Evolutionary conservation across 2,329 filamentous ascomycete genomes (phyloP).

Genomic region (Biscogniauxia mediterranea): DNA sequence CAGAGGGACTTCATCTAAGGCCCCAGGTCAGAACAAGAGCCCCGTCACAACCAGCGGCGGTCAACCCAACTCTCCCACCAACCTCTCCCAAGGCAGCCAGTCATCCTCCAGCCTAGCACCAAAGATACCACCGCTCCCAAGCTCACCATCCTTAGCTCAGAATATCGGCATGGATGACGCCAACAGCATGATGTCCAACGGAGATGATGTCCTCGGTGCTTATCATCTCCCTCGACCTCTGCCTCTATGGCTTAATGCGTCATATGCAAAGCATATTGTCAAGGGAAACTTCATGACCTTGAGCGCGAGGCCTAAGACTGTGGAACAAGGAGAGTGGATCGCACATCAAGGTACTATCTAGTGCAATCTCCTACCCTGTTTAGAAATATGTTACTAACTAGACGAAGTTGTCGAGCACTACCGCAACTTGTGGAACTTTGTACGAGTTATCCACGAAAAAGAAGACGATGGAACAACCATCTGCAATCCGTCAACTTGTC

Average conservation of each 20-base stretch:
- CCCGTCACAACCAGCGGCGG: slow-evolving; percentile 47
- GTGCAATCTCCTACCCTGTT: not conserved
- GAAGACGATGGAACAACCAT: slow-evolving; percentile 75
- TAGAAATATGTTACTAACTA: slow-evolving; percentile 14
- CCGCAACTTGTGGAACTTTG: slow-evolving; percentile 83
- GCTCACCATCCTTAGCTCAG: slow-evolving; percentile 62
- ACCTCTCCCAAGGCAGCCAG: slow-evolving; percentile 46
- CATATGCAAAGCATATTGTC: slow-evolving; percentile 82
- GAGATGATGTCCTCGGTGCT: slow-evolving; percentile 55
- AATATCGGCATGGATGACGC: slow-evolving; percentile 68
- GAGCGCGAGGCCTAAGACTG: slow-evolving; percentile 86
- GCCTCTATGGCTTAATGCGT: slow-evolving; percentile 72
- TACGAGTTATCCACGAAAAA: slow-evolving; percentile 82
- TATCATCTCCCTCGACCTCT: slow-evolving; percentile 66
- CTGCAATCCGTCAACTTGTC: slow-evolving; percentile 81
- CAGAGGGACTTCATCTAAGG: slow-evolving; percentile 53
- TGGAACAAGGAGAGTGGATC: slow-evolving; percentile 93
- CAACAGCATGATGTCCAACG: slow-evolving; percentile 43
- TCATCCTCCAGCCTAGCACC: slow-evolving; percentile 53
- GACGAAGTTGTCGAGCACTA: slow-evolving; percentile 84
- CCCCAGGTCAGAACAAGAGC: slow-evolving; percentile 51
- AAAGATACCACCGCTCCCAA: slow-evolving; percentile 60
- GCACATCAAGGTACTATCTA: slow-evolving; percentile 77
- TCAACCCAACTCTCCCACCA: slow-evolving; percentile 48
- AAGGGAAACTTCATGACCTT: slow-evolving; percentile 98